These are phyloP conservation scores for Eleusine indica DNA, from an alignment of 176 grass and related monocot genomes.

Conservation along the genomic window DNA sequence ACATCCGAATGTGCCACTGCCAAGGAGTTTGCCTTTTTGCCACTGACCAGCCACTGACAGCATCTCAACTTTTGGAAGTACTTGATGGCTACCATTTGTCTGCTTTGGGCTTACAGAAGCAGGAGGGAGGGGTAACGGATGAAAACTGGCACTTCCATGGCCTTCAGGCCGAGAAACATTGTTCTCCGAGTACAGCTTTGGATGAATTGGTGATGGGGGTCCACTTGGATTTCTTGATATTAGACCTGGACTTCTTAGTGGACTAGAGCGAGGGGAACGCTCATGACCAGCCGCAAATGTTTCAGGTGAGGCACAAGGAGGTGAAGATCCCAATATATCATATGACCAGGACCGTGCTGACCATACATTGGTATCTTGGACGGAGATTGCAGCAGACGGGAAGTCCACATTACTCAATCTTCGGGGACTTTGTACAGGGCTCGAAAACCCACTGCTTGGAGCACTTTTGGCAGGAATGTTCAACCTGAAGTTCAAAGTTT, in stretches of 20 bases:
- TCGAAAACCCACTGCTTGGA: conserved; percentile 79
- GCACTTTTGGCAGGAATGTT: conserved; percentile 80
- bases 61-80: conserved; percentile 60
- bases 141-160: conserved; percentile 48
- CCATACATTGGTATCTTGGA: conserved; percentile 49
- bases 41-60: conserved; percentile 70
- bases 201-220: conserved; percentile 70
- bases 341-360: conserved; percentile 55
- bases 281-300: conserved; percentile 48
- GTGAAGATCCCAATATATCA: conserved; percentile 48
- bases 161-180: conserved; percentile 42
- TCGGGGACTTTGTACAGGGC: conserved; percentile 67
- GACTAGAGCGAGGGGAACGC: conserved; percentile 62
- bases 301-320: conserved; percentile 59
- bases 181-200: conserved; percentile 57
- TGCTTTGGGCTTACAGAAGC: conserved; percentile 54
- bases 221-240: conserved; percentile 66
- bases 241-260: conserved; percentile 47
- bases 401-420: conserved; percentile 56
- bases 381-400: conserved; percentile 45
- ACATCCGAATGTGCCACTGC: conserved; percentile 92
- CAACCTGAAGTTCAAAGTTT: conserved; percentile 56
- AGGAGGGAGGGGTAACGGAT: conserved; percentile 85
- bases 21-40: conserved; percentile 91
- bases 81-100: conserved; percentile 42